Conservation (phyloP, 2,329 filamentous ascomycete species). For the Torrubiella hemipterigena region DNA sequence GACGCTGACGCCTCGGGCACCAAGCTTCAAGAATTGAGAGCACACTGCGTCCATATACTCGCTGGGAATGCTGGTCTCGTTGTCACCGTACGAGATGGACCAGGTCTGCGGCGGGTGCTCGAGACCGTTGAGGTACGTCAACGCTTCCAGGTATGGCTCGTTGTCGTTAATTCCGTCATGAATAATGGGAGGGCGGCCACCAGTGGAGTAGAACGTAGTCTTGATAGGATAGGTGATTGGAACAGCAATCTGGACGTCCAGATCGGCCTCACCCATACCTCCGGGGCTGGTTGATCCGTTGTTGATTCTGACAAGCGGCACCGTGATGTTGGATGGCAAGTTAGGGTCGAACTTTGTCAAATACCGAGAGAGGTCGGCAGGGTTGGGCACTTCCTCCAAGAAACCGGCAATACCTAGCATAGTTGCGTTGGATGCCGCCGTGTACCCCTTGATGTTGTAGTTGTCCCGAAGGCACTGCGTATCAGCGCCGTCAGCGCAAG, state of each 20-base stretch:
- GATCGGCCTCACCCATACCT: not conserved
- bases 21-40: not conserved
- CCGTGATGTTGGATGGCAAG: not conserved
- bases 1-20: not conserved
- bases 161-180: not conserved
- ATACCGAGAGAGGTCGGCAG: not conserved
- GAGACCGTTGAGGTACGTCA: not conserved
- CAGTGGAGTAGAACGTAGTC: not conserved
- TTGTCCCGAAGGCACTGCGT: not conserved
- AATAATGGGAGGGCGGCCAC: not conserved
- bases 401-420: not conserved
- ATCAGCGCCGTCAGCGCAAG: not conserved
- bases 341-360: not conserved
- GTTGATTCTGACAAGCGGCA: not conserved
- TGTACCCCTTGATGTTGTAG: not conserved
- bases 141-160: not conserved
- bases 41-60: not conserved
- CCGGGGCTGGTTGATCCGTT: not conserved
- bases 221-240: not conserved
- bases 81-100: not conserved
- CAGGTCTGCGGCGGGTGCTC: not conserved
- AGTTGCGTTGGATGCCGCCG: not conserved
- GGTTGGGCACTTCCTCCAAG: not conserved
- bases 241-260: not conserved
- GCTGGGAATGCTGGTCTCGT: not conserved